phyloP scores from a whole-genome alignment of 169 alveolate genomes.

The Plasmodium vivax region DNA sequence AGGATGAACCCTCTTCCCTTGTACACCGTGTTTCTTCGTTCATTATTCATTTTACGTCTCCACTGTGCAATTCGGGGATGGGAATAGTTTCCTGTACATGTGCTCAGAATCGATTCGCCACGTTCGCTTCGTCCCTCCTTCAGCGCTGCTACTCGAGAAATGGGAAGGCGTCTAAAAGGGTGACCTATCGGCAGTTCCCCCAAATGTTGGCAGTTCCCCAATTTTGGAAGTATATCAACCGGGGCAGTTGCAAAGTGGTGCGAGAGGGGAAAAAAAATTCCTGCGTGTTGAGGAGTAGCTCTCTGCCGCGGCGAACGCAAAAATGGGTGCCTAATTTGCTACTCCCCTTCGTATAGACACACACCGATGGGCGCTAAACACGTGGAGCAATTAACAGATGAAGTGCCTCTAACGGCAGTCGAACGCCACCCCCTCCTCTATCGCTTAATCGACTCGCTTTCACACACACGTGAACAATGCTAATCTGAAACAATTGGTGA shows the following conservation, averaged over 20 bases:
- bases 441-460: neutral
- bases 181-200: too few species aligned
- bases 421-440: neutral
- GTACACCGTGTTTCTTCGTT: neutral
- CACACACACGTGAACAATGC: neutral
- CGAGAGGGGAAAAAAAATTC: too few species aligned
- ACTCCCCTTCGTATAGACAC: too few species aligned
- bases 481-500: neutral
- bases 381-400: neutral
- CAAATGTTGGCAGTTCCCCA: too few species aligned
- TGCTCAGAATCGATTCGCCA: neutral
- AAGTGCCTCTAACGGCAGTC: neutral
- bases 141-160: too few species aligned
- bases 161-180: too few species aligned
- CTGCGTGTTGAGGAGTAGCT: too few species aligned
- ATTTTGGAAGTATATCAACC: too few species aligned
- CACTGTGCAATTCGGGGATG: neutral
- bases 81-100: neutral
- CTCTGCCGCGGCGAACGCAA: too few species aligned
- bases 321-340: too few species aligned
- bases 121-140: too few species aligned
- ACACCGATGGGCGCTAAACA: neutral
- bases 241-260: too few species aligned
- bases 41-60: neutral
- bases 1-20: conserved; percentile 59